Evolutionary conservation across 1,284 basidiomycete genomes (phyloP), one percentile per base, ranked within the genome.

Genomic region (Coniophora puteana): DNA sequence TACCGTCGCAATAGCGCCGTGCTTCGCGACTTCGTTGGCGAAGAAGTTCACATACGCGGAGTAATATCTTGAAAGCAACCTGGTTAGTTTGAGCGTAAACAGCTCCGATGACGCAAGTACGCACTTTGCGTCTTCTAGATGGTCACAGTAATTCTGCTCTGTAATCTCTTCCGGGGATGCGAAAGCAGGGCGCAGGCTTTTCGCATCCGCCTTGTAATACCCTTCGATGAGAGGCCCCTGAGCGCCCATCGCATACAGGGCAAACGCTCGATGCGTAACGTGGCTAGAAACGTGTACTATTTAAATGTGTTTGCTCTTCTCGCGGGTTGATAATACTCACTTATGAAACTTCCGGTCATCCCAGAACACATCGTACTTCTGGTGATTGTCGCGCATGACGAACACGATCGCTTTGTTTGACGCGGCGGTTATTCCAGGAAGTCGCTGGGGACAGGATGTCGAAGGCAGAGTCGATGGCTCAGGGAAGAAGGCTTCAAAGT

Each of bases 1-100:
- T 10, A 83, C 31, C 1, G 66, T 62, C 2, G 61, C 51, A 3
- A 58, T 51, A 7, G 68, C 51, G 4, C 71, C 71, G 17, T 68
- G 62, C 10, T 66, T 55, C 22, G 66, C 49, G 20, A 80, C 51
- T 4, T 61, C 54, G 0, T 63, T 52, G 4, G 60, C 62, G 62
- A 81, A 83, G 56, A 79, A 83, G 5, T 61, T 48, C 22, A 76
- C 48, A 51, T 82, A 83, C 0, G 71, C 69, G 3, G 64, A 53
- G 47, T 76, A 82, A 50, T 68, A 82, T 17, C 79, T 81, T 28
- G 5, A 45, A 29, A 23, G 3, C 7, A 12, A 11, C 11, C 6
- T 34, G 6, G 18, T 20, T 14, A 25, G 26, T n/a, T 8, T 31
- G 8, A n/a, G 29, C n/a, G n/a, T 16, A 8, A 6, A 16, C 8